Base-by-base conservation (phyloP, 2,329 filamentous ascomycete species). In the Ophiostoma australiae region DNA sequence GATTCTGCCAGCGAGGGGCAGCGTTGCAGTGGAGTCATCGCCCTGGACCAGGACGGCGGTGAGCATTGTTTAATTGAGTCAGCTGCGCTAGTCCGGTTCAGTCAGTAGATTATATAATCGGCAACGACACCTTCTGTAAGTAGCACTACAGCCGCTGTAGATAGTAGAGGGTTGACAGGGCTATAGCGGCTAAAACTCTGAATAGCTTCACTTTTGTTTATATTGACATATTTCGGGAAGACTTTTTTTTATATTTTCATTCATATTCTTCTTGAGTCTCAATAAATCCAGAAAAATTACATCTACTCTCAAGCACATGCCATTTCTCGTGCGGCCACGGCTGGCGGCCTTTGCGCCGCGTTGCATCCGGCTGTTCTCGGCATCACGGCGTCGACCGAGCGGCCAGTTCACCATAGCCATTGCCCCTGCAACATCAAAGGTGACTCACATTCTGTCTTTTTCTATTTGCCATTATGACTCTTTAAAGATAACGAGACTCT, bases 371-470 rank as follows among this genome's bases (percentile, higher is more conserved):
- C 69, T 69, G 23, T 68, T 73, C n/a, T 73, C 71, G 17, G 61
- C 65, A 0, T 67, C 71, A 3, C 61, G 23, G 1, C 1, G 15
- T 1, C 35, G 61, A 8, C 41, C 33, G 7, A 69, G 70, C 33
- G 73, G 73, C 69, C 72, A 72, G n/a, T 73, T 76, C 23, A 75
- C 75, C 1, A 23, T 76, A 1, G 55, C 69, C 5, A 17, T 67
- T 48, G 61, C 72, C 13, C 58, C 70, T 0, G 67, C 70, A 1
- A 33, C 73, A 4, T 70, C 71, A 48, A 75, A 75, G 69, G 75
- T 75, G 8, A 17, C 6, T 67, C 4, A n/a, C n/a, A 27, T 15
- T 41, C 2, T 5, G 15, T 7, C 35, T 41, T 8, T n/a, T 35
- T 4, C 15, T 20, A 31, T 10, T 58, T 11, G 10, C 31, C 13